These are phyloP conservation scores for Cryptococcus neoformans DNA, from an alignment of 1,284 basidiomycete genomes.

Conservation along the genomic window DNA sequence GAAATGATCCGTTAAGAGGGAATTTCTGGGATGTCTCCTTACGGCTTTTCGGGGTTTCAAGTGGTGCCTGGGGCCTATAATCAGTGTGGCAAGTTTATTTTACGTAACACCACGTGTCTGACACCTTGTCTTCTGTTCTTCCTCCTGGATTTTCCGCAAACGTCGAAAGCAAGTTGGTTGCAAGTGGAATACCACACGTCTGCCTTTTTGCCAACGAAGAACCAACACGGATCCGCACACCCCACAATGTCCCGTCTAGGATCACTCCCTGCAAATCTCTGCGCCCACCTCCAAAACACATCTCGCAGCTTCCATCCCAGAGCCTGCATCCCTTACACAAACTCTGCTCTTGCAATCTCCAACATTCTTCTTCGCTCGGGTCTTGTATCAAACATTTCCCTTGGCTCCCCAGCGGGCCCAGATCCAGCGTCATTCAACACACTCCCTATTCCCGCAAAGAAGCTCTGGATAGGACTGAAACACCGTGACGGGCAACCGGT, in stretches of 20 bases:
- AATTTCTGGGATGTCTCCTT: too few species aligned
- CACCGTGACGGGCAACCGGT: slow-evolving; percentile 47
- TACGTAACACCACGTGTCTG: too few species aligned
- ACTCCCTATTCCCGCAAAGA: slow-evolving; percentile 29
- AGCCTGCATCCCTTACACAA: slow-evolving; percentile 45
- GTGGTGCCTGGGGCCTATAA: too few species aligned
- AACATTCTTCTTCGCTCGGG: slow-evolving; percentile 47
- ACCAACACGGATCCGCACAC: too few species aligned
- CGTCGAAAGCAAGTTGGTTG: too few species aligned
- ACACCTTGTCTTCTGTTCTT: too few species aligned
- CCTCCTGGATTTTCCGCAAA: too few species aligned
- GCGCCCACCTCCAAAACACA: slow-evolving; percentile 45
- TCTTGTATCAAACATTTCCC: slow-evolving; percentile 43
- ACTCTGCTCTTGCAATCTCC: slow-evolving; percentile 40
- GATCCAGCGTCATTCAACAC: slow-evolving; percentile 32
- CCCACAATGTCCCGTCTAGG: slow-evolving; percentile 18
- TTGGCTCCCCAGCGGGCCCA: slow-evolving; percentile 39
- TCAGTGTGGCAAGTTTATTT: too few species aligned
- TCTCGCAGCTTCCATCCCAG: slow-evolving; percentile 40
- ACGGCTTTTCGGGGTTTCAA: too few species aligned
- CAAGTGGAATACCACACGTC: too few species aligned
- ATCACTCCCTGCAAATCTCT: slow-evolving; percentile 42
- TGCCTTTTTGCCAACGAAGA: too few species aligned
- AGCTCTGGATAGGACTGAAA: slow-evolving; percentile 47
- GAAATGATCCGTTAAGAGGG: neutral